phyloP scores from a whole-genome alignment of 1,284 basidiomycete genomes.

The Sphagnurus paluster region DNA sequence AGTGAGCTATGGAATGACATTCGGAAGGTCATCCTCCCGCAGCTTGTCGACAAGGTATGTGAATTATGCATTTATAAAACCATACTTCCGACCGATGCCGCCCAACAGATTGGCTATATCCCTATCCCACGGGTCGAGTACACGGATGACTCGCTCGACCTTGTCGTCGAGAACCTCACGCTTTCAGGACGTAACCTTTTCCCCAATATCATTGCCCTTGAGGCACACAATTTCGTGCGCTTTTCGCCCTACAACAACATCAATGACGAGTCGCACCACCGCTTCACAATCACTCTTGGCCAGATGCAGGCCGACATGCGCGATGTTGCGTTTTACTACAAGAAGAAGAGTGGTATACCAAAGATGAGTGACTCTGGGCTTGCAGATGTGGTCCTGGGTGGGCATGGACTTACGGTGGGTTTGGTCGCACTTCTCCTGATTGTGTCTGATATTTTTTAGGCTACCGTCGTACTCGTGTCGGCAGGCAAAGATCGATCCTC shows the following conservation, averaged over 20 bases:
- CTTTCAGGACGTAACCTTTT: constrained; percentile 84
- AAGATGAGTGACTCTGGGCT: constrained; percentile 89
- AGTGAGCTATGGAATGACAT: constrained; percentile 87
- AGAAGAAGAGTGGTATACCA: constrained; percentile 75
- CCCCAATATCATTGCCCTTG: constrained; percentile 79
- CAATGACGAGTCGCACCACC: constrained; percentile 63
- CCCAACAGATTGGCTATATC: constrained; percentile 72
- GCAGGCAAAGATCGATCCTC: constrained; percentile 64
- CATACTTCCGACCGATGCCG: not conserved
- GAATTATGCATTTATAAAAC: too few species aligned
- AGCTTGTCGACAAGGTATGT: constrained; percentile 67
- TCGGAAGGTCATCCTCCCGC: constrained; percentile 79
- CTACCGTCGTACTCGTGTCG: constrained; percentile 64
- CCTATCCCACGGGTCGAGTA: constrained; percentile 94
- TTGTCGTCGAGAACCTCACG: constrained; percentile 93
- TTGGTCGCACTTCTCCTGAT: not conserved
- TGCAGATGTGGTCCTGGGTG: constrained; percentile 88
- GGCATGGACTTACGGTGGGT: constrained; percentile 66
- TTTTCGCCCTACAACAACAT: constrained; percentile 75
- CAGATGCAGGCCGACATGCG: constrained; percentile 96
- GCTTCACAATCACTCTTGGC: constrained; percentile 68
- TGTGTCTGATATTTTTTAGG: too few species aligned
- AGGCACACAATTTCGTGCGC: constrained; percentile 83
- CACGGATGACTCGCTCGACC: constrained; percentile 81
- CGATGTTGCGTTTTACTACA: constrained; percentile 89